Evolutionary conservation across 176 grass and related monocot species (phyloP).

Genomic region (Secale cereale): DNA sequence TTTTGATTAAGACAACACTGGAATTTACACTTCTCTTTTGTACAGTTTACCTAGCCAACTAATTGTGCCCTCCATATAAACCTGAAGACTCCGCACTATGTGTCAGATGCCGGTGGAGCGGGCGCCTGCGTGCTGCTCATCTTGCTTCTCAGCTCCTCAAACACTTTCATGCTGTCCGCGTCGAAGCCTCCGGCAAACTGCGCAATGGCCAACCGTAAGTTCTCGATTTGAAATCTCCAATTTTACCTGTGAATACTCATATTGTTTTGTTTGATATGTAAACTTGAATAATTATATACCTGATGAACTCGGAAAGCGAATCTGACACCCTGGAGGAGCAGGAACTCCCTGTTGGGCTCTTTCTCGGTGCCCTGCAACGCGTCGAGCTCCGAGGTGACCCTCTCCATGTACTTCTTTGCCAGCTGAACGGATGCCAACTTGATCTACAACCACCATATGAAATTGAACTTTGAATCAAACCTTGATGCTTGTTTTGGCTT

Average conservation of each 20-base stretch:
- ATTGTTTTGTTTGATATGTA: not conserved
- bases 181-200: constrained; percentile 96
- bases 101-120: not conserved
- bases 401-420: constrained; percentile 92
- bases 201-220: not conserved
- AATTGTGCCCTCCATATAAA: not conserved
- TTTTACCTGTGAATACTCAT: not conserved
- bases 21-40: constrained; percentile 28
- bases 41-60: constrained; percentile 29
- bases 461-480: constrained; percentile 5
- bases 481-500: not conserved
- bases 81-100: not conserved
- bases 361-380: constrained; percentile 64
- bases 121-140: constrained; percentile 39
- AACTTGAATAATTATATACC: constrained; percentile 24
- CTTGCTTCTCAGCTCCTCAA: constrained; percentile 84
- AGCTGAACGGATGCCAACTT: constrained; percentile 95
- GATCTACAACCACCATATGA: constrained; percentile 53
- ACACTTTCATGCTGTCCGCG: constrained; percentile 80
- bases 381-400: constrained; percentile 84
- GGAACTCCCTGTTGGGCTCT: constrained; percentile 88
- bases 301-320: constrained; percentile 92
- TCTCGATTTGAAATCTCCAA: not conserved
- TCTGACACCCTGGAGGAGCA: constrained; percentile 92
- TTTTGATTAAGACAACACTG: not conserved